Conservation (phyloP, 768 basidiomycete genomes). For the Leccinum incarnatum region DNA sequence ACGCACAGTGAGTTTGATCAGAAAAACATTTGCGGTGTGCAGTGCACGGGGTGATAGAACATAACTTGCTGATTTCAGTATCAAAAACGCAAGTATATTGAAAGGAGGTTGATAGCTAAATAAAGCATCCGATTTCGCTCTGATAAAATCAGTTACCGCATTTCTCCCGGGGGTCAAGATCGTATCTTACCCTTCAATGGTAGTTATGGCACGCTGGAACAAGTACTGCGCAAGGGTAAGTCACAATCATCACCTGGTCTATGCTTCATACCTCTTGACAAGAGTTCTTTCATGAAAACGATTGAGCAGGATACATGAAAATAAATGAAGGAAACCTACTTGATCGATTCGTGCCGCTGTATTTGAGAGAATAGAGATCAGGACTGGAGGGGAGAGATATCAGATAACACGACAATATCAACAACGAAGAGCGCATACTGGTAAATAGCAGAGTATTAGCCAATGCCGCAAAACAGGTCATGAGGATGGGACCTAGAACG, state of each 20-base stretch:
- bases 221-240: conserved; percentile 56
- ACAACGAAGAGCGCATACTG: conserved; percentile 45
- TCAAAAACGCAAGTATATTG: conserved; percentile 74
- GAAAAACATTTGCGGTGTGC: conserved; percentile 82
- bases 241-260: background rate
- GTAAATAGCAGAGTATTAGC: conserved; percentile 79
- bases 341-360: conserved; percentile 78
- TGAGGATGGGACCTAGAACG: conserved; percentile 72
- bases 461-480: conserved; percentile 77
- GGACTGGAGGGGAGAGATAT: conserved; percentile 33
- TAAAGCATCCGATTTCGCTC: conserved; percentile 85
- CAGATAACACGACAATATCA: conserved; percentile 4
- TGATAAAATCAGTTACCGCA: conserved; percentile 27
- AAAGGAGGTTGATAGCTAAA: conserved; percentile 93
- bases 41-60: conserved; percentile 70
- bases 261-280: conserved; percentile 48
- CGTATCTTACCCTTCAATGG: conserved; percentile 74
- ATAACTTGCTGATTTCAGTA: conserved; percentile 79
- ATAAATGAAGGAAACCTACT: conserved; percentile 32
- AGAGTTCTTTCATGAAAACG: conserved; percentile 43
- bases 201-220: conserved; percentile 83
- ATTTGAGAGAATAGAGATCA: conserved; percentile 90
- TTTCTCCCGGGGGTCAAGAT: background rate
- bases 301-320: background rate
- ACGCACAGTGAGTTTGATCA: conserved; percentile 76